Evolutionary conservation across 345 rosid genomes (phyloP).

Genomic region (Citrus reticulata): DNA sequence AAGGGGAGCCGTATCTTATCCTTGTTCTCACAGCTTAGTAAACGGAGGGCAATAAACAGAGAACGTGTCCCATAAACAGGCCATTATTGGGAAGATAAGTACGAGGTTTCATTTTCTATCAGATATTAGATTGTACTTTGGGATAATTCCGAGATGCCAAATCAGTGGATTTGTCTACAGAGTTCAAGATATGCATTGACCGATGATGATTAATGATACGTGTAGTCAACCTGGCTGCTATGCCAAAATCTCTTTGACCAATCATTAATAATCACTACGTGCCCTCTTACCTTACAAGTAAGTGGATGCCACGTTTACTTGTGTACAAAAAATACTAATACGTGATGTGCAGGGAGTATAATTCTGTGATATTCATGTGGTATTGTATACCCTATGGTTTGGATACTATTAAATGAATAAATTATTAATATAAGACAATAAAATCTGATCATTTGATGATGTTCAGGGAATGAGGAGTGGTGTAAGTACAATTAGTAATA

Average conservation of each 20-base stretch:
- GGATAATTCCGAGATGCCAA: constrained; percentile 1
- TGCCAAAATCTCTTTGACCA: background rate
- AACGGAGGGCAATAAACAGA: background rate
- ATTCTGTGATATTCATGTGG: no score
- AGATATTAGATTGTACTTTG: background rate
- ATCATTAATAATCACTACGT: no score
- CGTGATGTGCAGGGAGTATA: no score
- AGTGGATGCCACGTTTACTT: background rate
- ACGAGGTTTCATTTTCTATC: background rate
- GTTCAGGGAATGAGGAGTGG: no score
- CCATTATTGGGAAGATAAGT: background rate
- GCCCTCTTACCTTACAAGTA: background rate
- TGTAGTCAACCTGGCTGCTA: constrained; percentile 20
- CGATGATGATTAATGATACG: background rate
- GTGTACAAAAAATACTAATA: background rate
- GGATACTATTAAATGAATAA: no score
- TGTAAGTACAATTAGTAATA: no score
- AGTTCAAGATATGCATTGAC: constrained; percentile 19
- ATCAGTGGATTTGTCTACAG: background rate
- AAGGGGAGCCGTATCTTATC: background rate
- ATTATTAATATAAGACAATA: no score
- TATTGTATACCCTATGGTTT: no score
- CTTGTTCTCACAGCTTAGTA: background rate
- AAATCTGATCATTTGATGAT: no score
- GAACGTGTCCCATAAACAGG: background rate